phyloP scores from a whole-genome alignment of 805 yeast genomes.

The Metschnikowia picachoensis region DNA sequence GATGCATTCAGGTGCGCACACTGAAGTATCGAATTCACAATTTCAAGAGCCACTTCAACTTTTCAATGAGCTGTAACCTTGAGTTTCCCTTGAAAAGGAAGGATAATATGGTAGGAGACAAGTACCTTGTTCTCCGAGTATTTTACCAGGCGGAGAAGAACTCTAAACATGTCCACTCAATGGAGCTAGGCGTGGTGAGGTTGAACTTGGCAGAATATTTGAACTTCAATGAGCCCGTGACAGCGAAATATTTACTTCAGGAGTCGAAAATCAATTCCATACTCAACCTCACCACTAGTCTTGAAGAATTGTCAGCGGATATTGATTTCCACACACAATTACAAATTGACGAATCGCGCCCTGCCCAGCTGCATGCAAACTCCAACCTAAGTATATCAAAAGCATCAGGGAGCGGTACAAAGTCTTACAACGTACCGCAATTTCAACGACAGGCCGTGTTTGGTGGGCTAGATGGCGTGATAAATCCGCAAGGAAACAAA shows the following conservation, averaged over 20 bases:
- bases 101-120: constrained; percentile 38
- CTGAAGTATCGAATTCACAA: constrained; percentile 32
- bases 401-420: constrained; percentile 19
- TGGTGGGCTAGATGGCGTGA: constrained; percentile 47
- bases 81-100: constrained; percentile 39
- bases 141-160: constrained; percentile 32
- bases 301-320: constrained; percentile 41
- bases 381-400: constrained; percentile 9
- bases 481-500: constrained; percentile 14
- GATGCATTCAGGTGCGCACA: constrained; percentile 29
- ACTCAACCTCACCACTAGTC: constrained; percentile 54
- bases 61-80: constrained; percentile 32
- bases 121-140: constrained; percentile 38
- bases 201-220: constrained; percentile 73
- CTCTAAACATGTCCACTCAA: constrained; percentile 20
- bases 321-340: constrained; percentile 41
- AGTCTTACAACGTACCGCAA: constrained; percentile 33
- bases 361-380: background rate
- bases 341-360: constrained; percentile 29
- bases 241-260: constrained; percentile 65
- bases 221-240: constrained; percentile 45
- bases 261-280: constrained; percentile 82
- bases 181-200: constrained; percentile 60
- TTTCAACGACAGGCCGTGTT: constrained; percentile 43
- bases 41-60: constrained; percentile 39